These are phyloP conservation scores for Amaranthus hypochondriacus DNA, from an alignment of 148 eudicot species.

Conservation along the genomic window DNA sequence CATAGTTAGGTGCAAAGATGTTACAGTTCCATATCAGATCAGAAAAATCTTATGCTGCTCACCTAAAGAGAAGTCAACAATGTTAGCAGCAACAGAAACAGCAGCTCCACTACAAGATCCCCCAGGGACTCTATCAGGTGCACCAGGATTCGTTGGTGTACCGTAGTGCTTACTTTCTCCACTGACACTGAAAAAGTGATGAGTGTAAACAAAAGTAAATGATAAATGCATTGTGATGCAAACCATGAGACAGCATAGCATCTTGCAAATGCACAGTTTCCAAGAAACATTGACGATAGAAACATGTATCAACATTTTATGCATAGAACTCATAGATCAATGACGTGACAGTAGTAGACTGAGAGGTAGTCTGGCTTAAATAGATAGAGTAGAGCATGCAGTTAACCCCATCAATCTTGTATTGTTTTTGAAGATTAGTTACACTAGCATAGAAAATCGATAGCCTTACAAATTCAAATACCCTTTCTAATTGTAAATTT, in stretches of 20 bases:
- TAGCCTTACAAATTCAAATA: not conserved
- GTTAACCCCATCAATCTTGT: not conserved
- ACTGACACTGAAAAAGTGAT: slow-evolving; percentile 48
- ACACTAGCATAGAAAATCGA: not conserved
- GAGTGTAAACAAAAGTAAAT: slow-evolving; percentile 12
- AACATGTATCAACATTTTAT: not conserved
- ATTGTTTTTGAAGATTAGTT: not conserved
- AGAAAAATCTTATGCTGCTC: slow-evolving; percentile 23
- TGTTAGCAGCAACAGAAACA: slow-evolving; percentile 81
- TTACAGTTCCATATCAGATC: not conserved
- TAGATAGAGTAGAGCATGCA: not conserved
- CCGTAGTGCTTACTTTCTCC: slow-evolving; percentile 91
- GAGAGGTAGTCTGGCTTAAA: not conserved
- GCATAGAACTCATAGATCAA: slow-evolving; percentile 2
- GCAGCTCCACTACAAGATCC: slow-evolving; percentile 97
- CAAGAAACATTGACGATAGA: not conserved
- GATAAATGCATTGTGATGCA: not conserved
- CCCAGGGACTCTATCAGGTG: slow-evolving; percentile 65
- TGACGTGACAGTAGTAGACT: not conserved
- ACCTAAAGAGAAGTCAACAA: slow-evolving; percentile 92
- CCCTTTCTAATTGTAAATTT: not conserved
- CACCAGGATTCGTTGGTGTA: slow-evolving; percentile 80
- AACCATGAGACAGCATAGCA: not conserved
- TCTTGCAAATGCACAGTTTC: slow-evolving; percentile 15
- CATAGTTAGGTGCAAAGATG: slow-evolving; percentile 4